These are phyloP conservation scores for Termitomyces sp. DNA, from an alignment of 768 basidiomycete genomes.

Conservation along the genomic window DNA sequence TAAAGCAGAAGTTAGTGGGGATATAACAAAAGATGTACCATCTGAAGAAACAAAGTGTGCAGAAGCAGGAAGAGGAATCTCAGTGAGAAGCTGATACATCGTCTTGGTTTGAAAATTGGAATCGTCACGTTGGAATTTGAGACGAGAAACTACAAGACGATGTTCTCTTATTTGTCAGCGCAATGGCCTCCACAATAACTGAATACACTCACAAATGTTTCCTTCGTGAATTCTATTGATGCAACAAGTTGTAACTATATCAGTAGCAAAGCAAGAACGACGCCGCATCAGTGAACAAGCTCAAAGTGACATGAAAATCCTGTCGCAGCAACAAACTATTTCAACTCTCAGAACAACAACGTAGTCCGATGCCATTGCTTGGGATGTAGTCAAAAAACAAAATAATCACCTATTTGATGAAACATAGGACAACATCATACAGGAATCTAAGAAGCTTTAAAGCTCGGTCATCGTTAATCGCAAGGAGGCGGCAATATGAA, in stretches of 20 bases:
- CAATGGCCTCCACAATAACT: not conserved
- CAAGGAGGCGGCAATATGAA: not conserved
- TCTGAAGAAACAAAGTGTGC: slow-evolving; percentile 25
- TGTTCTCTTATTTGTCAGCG: not conserved
- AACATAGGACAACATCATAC: not conserved
- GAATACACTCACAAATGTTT: not conserved
- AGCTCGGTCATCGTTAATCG: not conserved
- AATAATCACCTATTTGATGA: not conserved
- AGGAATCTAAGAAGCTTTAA: not conserved
- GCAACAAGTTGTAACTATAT: too few relatives aligned
- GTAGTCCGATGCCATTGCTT: not conserved
- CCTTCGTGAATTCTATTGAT: too few relatives aligned
- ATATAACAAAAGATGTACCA: slow-evolving; percentile 10
- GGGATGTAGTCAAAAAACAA: not conserved
- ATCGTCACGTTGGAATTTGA: too few relatives aligned
- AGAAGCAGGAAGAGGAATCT: slow-evolving; percentile 31
- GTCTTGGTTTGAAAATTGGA: not conserved
- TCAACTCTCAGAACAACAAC: too few relatives aligned
- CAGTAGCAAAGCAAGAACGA: too few relatives aligned
- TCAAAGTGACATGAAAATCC: too few relatives aligned
- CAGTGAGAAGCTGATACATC: slow-evolving; percentile 35
- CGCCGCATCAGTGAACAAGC: too few relatives aligned
- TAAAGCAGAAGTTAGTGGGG: not conserved
- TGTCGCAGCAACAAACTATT: too few relatives aligned
- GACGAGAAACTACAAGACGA: not conserved